Base-by-base conservation (phyloP, 192 early-diverging fungal species). In the Chytriomyces sp. region DNA sequence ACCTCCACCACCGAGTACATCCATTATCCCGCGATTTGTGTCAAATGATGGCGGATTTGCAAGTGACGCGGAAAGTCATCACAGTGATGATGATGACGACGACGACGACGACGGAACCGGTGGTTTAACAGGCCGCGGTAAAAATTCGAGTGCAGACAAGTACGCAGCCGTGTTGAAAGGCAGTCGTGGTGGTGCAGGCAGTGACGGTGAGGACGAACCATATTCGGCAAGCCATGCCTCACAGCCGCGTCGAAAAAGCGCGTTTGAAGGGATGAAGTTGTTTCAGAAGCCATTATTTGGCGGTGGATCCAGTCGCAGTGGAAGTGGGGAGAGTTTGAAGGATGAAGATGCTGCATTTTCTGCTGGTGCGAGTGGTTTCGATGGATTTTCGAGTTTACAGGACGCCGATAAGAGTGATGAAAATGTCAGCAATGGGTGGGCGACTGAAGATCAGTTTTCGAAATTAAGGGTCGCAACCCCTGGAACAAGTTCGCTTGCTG, bases 121-220 rank as follows among this genome's bases (percentile, higher is more conserved):
- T 8, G 44, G 71, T 23, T 44, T 26, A n/a, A 16, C 62, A n/a
- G 47, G 16, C 8, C 45, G 60, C 16, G 60, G 60, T 20, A n/a
- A 23, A 9, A n/a, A 47, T 9, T 45, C 28, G 0, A 59, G 71
- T 20, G 9, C 44, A 10, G 71, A 73, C 24, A 73, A 73, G 45
- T 73, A 73, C 44, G 71, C 71, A 9, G 43, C 60, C n/a, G 60
- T 49, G 8, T 63, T 73, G 60, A 73, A 73, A 24, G 24, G 24
- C 16, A 23, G 18, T 5, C 24, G 35, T 5, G 63, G 63, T 2
- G 18, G 57, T 1, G 18, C 18, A 13, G 63, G 26, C 63, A 64
- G 63, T 26, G 24, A 28, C 26, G 35, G 35, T 3, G 63, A 64
- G 63, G 63, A 64, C 63, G 63, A 13, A 13, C 1, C 16, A 16